Evolutionary conservation across 441 rosid genomes (phyloP), one percentile per base, ranked within the genome.

Genomic region (Adansonia madagascariensis): DNA sequence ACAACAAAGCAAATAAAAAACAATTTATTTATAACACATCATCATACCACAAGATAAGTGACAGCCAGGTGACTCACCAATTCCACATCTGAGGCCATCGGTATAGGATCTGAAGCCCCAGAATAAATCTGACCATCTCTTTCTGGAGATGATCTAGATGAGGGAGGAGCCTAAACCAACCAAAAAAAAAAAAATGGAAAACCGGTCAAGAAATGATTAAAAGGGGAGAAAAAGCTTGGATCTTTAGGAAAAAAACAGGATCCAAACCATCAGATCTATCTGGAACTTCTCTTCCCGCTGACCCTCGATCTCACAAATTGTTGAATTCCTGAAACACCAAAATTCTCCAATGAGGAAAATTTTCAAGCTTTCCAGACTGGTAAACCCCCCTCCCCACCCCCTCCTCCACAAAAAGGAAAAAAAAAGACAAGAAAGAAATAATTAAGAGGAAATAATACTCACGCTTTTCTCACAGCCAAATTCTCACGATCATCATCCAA

Each of bases 251-350:
- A 31, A 73, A 66, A 75, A 9, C 22, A 55, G 81, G 79, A 76
- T 76, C 82, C 84, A 75, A 81, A 94, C 99, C 99, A 96, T 96
- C 88, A 94, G 95, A 94, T 96, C 99, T 91, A 96, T 96, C 87
- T 88, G 94, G 76, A 90, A 93, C 87, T 91, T 96, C 83, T 87
- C 96, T 27, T 88, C 93, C 43, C 86, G 84, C 74, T 76, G 86
- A 68, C 52, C 83, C 80, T 86, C 93, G 20, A 44, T 69, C 78
- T 85, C 95, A 70, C 78, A 77, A 20, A 75, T 78, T 12, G 82
- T 68, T 5, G 82, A 78, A 78, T 82, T 89, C 70, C 97, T 92
- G 82, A 79, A 86, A 47, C 83, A 80, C 50, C 35, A 55, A 31
- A 31, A 31, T 31, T 31, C 35, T 31, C 35, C 35, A 31, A 31